These are phyloP conservation scores for Picea glauca DNA, from an alignment of 75 land plant species.

Conservation along the genomic window DNA sequence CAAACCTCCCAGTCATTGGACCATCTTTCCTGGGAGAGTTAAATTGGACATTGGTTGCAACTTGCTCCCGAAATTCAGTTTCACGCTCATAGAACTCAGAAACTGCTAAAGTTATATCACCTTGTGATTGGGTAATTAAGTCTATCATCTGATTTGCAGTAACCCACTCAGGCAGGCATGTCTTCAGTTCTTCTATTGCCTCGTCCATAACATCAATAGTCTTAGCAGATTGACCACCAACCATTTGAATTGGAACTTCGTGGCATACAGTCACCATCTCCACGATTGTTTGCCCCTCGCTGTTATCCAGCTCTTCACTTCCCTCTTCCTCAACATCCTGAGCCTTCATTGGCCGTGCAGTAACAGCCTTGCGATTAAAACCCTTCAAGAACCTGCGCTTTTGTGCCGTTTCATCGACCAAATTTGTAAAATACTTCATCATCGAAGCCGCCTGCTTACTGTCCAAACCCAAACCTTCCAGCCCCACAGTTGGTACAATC, in stretches of 20 bases:
- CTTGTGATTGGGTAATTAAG: constrained; percentile 39
- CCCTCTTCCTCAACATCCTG: constrained; percentile 14
- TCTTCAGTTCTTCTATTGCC: constrained; percentile 36
- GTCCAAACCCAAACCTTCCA: constrained; percentile 69
- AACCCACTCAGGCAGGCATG: constrained; percentile 66
- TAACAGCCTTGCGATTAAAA: constrained; percentile 33
- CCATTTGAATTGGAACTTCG: neutral
- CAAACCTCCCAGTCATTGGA: neutral
- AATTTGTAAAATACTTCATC: constrained; percentile 77
- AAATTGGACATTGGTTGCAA: neutral
- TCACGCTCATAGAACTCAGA: constrained; percentile 71
- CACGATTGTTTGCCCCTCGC: neutral
- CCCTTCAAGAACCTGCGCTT: constrained; percentile 77
- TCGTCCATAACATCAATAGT: constrained; percentile 18
- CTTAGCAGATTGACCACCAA: neutral
- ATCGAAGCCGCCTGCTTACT: constrained; percentile 67
- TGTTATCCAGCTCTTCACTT: neutral
- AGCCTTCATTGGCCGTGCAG: neutral
- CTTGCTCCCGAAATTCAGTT: constrained; percentile 55
- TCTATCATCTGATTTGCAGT: constrained; percentile 39
- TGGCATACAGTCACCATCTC: neutral
- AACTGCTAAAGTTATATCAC: constrained; percentile 70
- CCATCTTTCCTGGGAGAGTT: neutral
- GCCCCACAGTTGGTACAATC: constrained; percentile 87
- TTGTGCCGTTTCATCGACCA: constrained; percentile 89